Percentiles rank a stretch among this genome's conserved stretches.
These are phyloP conservation scores for Triticum dicoccoides DNA, from an alignment of 176 grass and related monocot species.

Conservation along the genomic window DNA sequence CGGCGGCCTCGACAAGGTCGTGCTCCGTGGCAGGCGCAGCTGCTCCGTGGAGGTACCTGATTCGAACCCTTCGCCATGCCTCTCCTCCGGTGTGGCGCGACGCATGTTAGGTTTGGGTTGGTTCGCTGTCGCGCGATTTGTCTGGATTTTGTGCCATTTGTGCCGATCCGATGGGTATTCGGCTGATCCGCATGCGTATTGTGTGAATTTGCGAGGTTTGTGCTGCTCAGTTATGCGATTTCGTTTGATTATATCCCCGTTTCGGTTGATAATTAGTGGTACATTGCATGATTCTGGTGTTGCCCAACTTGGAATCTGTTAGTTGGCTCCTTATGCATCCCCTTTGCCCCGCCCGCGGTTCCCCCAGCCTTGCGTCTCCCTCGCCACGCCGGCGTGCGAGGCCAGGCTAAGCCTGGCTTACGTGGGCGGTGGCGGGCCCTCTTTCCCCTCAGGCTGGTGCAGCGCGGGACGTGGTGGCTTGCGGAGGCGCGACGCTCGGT, in stretches of 20 bases:
- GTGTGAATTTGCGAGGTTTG: not conserved
- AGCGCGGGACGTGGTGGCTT: too few relatives aligned
- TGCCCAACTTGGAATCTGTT: not conserved
- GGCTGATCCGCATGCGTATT: slow-evolving; percentile 22
- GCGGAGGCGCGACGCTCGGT: too few relatives aligned
- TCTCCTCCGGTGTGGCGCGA: not conserved
- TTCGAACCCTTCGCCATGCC: not conserved
- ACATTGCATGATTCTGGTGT: slow-evolving; percentile 27
- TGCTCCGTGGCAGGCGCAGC: slow-evolving; percentile 37
- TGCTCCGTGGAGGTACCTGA: slow-evolving; percentile 49
- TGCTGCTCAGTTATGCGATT: not conserved
- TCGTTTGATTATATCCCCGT: not conserved
- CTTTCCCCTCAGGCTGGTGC: too few relatives aligned
- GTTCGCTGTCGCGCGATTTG: slow-evolving; percentile 9
- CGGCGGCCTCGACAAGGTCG: slow-evolving; percentile 54
- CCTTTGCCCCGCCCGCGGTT: too few relatives aligned
- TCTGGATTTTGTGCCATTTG: slow-evolving; percentile 11
- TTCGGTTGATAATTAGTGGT: not conserved
- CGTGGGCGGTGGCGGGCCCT: too few relatives aligned
- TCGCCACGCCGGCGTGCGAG: too few relatives aligned
- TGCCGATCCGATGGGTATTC: slow-evolving; percentile 40
- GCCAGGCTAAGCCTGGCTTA: too few relatives aligned
- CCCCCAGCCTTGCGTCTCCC: too few relatives aligned
- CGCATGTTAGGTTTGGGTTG: not conserved
- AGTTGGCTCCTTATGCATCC: not conserved